These are phyloP conservation scores for Musa itinerans DNA, from an alignment of 176 grass and related monocot species.

Conservation along the genomic window DNA sequence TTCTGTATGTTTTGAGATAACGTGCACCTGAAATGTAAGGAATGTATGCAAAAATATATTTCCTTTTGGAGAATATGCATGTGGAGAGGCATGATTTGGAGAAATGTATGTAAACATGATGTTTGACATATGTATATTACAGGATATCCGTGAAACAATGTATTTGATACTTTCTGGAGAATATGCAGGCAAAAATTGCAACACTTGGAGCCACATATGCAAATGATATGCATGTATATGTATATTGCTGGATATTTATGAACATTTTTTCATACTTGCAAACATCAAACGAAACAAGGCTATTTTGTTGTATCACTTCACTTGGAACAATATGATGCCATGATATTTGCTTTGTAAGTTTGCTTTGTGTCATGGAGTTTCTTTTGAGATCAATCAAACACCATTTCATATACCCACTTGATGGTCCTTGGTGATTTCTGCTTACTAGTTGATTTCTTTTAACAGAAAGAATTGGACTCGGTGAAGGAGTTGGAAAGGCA, in stretches of 20 bases:
- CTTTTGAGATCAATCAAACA: not conserved
- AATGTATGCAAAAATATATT: no score
- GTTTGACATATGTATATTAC: no score
- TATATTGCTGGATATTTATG: conserved; percentile 28
- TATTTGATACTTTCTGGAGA: no score
- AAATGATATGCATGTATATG: no score
- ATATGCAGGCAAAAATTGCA: conserved; percentile 8
- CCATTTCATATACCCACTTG: not conserved
- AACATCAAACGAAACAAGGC: no score
- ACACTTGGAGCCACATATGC: not conserved
- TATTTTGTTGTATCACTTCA: not conserved
- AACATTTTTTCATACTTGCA: not conserved
- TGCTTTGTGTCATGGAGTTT: not conserved
- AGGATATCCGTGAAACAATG: not conserved
- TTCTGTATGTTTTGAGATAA: no score
- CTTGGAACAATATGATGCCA: not conserved
- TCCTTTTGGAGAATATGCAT: no score
- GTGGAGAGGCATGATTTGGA: no score
- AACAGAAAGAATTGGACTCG: conserved; percentile 3
- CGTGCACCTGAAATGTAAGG: no score
- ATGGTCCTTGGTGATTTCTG: not conserved
- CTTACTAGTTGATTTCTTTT: not conserved
- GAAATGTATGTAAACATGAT: no score
- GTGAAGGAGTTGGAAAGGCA: not conserved
- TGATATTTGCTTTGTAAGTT: not conserved